These are phyloP conservation scores for Uronychia binucleata DNA, from an alignment of 73 alveolate genomes.

Conservation along the genomic window DNA sequence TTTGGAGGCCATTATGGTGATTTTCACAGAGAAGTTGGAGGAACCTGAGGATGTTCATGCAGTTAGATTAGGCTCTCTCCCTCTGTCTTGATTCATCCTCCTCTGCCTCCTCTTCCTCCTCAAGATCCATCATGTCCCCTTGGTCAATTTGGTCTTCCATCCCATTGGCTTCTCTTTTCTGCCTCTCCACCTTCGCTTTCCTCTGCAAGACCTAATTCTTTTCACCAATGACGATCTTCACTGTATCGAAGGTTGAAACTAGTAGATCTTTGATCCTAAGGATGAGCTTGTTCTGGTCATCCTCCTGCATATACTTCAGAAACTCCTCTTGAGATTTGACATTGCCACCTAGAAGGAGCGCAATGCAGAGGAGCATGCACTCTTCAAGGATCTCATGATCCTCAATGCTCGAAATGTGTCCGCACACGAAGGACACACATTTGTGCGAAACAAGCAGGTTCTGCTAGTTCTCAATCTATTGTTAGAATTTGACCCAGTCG, in stretches of 20 bases:
- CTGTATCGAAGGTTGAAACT: conserved; percentile 11
- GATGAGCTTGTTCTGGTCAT: conserved; percentile 54
- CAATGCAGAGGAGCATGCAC: conserved; percentile 53
- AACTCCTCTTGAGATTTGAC: conserved; percentile 37
- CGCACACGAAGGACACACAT: conserved; percentile 30
- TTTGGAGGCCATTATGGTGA: conserved; percentile 65
- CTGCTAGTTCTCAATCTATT: conserved; percentile 37
- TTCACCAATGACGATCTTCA: conserved; percentile 24
- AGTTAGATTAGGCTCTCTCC: not conserved
- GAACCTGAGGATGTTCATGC: conserved; percentile 36
- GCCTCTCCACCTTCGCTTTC: conserved; percentile 37
- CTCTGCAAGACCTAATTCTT: conserved; percentile 25
- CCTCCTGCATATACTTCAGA: conserved; percentile 34
- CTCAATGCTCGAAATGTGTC: conserved; percentile 7
- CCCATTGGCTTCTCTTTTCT: conserved; percentile 12
- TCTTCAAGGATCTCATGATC: conserved; percentile 47
- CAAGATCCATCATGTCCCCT: conserved; percentile 3
- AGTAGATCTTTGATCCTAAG: conserved; percentile 39
- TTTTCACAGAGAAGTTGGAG: conserved; percentile 75
- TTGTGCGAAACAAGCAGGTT: conserved; percentile 29
- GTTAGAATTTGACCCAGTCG: conserved; percentile 49
- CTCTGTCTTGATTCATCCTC: conserved; percentile 8
- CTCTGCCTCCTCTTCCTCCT: conserved; percentile 16
- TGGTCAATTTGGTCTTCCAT: conserved; percentile 3
- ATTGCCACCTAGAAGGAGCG: conserved; percentile 70